Percentiles rank a stretch among this genome's conserved stretches.
Evolutionary conservation across 208 protist genomes (phyloP).

Genomic region (Crithidia expoeki): DNA sequence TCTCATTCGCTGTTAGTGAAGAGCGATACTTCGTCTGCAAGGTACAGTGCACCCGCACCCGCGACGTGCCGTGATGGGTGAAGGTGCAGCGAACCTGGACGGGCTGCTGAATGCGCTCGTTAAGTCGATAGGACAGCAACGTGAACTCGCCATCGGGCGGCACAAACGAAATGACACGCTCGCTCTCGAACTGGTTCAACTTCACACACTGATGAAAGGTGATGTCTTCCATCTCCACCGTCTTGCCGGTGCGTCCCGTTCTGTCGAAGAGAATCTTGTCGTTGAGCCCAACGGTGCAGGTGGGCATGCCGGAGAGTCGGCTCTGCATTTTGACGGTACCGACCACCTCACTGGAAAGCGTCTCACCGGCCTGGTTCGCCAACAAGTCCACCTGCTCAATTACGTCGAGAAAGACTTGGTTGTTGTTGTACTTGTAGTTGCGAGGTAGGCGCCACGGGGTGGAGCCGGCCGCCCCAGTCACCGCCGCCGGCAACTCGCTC

Average conservation of each 20-base stretch:
- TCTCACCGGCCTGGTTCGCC: slow-evolving; percentile 91
- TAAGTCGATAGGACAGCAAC: slow-evolving; percentile 97
- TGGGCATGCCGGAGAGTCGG: slow-evolving; percentile 98
- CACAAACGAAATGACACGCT: slow-evolving; percentile 94
- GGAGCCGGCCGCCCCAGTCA: slow-evolving; percentile 93
- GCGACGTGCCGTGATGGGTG: slow-evolving; percentile 88
- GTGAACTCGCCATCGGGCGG: slow-evolving; percentile 98
- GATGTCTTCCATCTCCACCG: slow-evolving; percentile 95
- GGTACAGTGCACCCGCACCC: slow-evolving; percentile 95
- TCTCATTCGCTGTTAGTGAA: slow-evolving; percentile 94
- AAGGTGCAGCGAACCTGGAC: slow-evolving; percentile 93
- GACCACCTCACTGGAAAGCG: slow-evolving; percentile 95
- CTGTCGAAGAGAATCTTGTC: slow-evolving; percentile 94
- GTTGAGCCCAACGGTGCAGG: slow-evolving; percentile 97
- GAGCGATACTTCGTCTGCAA: slow-evolving; percentile 93
- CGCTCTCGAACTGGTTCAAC: slow-evolving; percentile 96
- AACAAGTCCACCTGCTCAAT: slow-evolving; percentile 97
- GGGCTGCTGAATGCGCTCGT: slow-evolving; percentile 94
- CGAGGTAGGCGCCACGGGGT: slow-evolving; percentile 95
- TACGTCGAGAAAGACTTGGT: slow-evolving; percentile 99
- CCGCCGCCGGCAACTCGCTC: slow-evolving; percentile 67
- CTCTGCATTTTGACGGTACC: slow-evolving; percentile 95
- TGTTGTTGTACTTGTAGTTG: slow-evolving; percentile 96
- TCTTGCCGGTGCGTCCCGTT: slow-evolving; percentile 41
- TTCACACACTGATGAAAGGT: slow-evolving; percentile 99